A percentile compares a stretch with the other conserved stretches of the same genome.
These are phyloP conservation scores for Plenodomus lindquistii DNA, from an alignment of 2,329 filamentous ascomycete genomes.

Conservation along the genomic window DNA sequence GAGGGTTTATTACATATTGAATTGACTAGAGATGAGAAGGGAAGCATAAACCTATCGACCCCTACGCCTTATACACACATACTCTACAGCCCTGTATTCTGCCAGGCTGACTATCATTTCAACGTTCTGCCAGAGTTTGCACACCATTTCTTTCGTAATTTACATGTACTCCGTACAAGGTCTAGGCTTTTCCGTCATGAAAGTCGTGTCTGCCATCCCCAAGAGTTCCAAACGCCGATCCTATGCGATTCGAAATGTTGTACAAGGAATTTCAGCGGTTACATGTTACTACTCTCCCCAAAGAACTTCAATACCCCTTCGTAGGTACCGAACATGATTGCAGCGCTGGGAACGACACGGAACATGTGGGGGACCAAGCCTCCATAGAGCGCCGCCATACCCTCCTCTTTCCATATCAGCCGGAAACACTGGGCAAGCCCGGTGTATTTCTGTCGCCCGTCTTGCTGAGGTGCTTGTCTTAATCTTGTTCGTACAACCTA, in stretches of 20 bases:
- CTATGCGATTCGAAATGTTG: conserved; percentile 10
- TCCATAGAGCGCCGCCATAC: conserved; percentile 82
- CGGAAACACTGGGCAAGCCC: conserved; percentile 87
- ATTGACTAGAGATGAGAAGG: too few relatives aligned
- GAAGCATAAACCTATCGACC: too few relatives aligned
- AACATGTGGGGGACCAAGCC: conserved; percentile 90
- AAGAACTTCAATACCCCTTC: conserved; percentile 55
- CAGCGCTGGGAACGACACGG: conserved; percentile 86
- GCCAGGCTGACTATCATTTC: neutral
- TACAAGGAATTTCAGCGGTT: conserved; percentile 11
- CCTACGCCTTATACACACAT: neutral
- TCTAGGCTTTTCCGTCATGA: conserved; percentile 8
- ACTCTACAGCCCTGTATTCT: neutral
- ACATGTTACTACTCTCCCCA: conserved; percentile 49
- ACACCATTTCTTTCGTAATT: neutral
- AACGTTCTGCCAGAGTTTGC: neutral
- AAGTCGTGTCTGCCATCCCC: neutral
- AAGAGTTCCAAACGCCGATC: conserved; percentile 5
- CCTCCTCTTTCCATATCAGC: conserved; percentile 85
- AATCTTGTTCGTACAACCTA: conserved; percentile 74
- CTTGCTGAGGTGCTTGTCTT: conserved; percentile 77
- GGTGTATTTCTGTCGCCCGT: conserved; percentile 79
- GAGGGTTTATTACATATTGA: too few relatives aligned
- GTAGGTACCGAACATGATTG: conserved; percentile 95
- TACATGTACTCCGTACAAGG: conserved; percentile 8